Evolutionary conservation across 495 filamentous ascomycete genomes (phyloP).

Genomic region (Aspergillus sclerotioniger): DNA sequence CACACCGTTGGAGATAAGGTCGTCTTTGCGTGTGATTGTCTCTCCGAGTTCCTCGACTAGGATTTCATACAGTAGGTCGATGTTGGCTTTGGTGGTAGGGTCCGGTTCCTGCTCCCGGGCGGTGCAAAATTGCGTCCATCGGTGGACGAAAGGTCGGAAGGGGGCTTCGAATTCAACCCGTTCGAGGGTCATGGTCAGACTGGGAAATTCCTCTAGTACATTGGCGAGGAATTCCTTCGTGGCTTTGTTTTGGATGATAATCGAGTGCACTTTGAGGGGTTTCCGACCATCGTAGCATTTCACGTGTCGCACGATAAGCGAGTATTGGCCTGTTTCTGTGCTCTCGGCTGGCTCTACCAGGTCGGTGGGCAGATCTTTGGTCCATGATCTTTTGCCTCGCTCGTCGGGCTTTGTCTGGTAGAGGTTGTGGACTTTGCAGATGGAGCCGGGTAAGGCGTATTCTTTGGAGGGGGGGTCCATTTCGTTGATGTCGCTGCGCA

Average conservation of each 20-base stretch:
- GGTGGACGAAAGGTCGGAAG: constrained; percentile 65
- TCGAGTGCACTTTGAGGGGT: constrained; percentile 58
- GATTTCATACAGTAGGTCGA: constrained; percentile 54
- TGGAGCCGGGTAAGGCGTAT: constrained; percentile 16
- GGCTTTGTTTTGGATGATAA: constrained; percentile 63
- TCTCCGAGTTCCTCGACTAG: constrained; percentile 59
- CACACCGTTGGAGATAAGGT: constrained; percentile 55
- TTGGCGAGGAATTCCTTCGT: constrained; percentile 57
- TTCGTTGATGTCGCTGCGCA: no score
- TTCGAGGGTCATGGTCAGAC: constrained; percentile 58
- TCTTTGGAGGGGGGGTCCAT: no score
- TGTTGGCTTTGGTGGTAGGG: constrained; percentile 50
- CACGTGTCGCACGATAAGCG: constrained; percentile 51
- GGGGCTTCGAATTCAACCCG: constrained; percentile 58
- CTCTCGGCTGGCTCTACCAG: constrained; percentile 50
- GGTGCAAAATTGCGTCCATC: constrained; percentile 56
- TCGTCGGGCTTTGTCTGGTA: constrained; percentile 32
- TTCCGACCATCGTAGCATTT: constrained; percentile 61
- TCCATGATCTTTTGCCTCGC: constrained; percentile 28
- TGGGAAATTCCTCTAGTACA: constrained; percentile 61
- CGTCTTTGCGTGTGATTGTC: constrained; percentile 53
- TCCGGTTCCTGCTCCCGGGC: constrained; percentile 49
- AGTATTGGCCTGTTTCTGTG: constrained; percentile 49
- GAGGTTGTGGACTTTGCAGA: constrained; percentile 33
- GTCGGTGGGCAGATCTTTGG: constrained; percentile 41